Conservation (phyloP, 2,329 filamentous ascomycete genomes). For the Akanthomyces lecanii region DNA sequence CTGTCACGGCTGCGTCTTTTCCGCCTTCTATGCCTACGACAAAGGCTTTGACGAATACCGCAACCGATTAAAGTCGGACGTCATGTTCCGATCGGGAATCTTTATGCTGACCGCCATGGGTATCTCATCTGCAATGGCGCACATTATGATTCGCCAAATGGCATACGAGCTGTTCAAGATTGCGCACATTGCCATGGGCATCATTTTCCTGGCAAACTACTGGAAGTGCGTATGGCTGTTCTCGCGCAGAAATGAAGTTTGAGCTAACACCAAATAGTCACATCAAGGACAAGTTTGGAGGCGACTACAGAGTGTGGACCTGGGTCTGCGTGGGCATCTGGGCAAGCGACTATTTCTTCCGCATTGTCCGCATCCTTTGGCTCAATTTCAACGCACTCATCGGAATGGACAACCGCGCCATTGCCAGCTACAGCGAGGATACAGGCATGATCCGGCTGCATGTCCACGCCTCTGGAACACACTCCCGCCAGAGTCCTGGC, state of each 20-base stretch:
- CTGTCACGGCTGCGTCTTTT: constrained; percentile 38
- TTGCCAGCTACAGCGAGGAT: constrained; percentile 29
- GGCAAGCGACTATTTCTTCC: constrained; percentile 40
- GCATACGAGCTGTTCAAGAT: constrained; percentile 43
- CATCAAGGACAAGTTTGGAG: constrained; percentile 19
- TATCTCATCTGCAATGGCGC: constrained; percentile 10
- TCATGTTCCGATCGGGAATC: constrained; percentile 4
- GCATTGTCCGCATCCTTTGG: constrained; percentile 34
- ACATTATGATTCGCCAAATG: constrained; percentile 18
- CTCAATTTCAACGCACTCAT: constrained; percentile 28
- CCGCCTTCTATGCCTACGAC: constrained; percentile 20
- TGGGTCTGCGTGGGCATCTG: constrained; percentile 43
- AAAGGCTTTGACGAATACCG: constrained; percentile 17
- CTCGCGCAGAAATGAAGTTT: not conserved
- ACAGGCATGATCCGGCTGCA: constrained; percentile 35
- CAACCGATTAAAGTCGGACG: not conserved
- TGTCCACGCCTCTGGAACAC: constrained; percentile 28
- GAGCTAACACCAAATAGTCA: constrained; percentile 18
- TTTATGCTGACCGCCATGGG: constrained; percentile 15
- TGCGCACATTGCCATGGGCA: constrained; percentile 42
- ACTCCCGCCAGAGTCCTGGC: constrained; percentile 31
- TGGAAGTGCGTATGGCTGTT: constrained; percentile 35
- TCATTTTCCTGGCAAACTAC: constrained; percentile 41
- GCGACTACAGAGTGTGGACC: constrained; percentile 21
- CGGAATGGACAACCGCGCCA: constrained; percentile 30